Base-by-base conservation (phyloP, 2,329 filamentous ascomycete species). In the Aureobasidium sp. region DNA sequence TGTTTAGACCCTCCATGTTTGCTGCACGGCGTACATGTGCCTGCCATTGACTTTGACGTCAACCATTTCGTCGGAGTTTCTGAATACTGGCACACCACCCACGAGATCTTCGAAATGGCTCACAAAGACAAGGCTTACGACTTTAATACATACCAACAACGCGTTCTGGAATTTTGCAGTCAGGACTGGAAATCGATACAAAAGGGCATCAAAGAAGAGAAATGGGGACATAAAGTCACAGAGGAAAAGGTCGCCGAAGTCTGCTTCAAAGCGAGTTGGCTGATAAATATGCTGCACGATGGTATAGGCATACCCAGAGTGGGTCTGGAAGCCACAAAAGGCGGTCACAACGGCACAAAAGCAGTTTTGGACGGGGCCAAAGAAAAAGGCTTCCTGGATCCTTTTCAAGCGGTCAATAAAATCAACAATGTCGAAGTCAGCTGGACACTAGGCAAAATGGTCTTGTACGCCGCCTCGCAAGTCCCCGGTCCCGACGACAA, bases 1-100 rank as follows among this genome's bases (percentile, higher is more conserved):
- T 98, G 93, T 64, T 72, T 80, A 4, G 86, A 95, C 63, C 71
- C 84, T 22, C 93, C 94, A 0, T 98, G 93, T 68, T 74, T 98
- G 29, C 76, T 98, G 34, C 88, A 96, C 61, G 90, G 93, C 1
- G 83, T 91, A 58, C 90, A 97, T 65, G 90, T 93, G 1, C 93
- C 93, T 1, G 88, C 89, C 3, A 96, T 98, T 59, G 93, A 98
- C 66, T 98, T 97, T 64, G 85, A 93, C 57, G 84, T 97, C 30
- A 98, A 98, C 63, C 94, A 96, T 67, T 98, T 98, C 63, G 85
- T 98, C 24, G 93, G 93, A 10, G 91, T 98, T 3, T 97, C 91
- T 1, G 93, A 98, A 66, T 98, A 95, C 70, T 98, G 93, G 91
- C 93, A 98, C 68, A 95, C 91, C 0, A 98, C 93, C 0, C 93